phyloP scores from a whole-genome alignment of 306 rosid genomes.

The Gastrolobium villosum region DNA sequence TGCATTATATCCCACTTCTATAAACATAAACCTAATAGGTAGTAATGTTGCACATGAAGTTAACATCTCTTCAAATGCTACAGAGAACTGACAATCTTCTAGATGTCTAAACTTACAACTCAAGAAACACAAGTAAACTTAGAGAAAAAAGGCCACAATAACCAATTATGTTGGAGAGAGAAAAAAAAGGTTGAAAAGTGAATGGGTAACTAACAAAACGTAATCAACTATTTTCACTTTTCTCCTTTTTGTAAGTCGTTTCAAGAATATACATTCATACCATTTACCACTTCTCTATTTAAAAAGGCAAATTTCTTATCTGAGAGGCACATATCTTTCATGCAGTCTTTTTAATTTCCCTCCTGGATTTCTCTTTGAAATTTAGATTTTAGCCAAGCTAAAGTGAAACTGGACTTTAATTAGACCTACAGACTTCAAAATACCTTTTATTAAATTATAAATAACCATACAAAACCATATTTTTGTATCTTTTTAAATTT shows the following conservation, averaged over 20 bases:
- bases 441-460: neutral
- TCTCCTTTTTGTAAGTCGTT: neutral
- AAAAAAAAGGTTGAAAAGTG: neutral
- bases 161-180: neutral
- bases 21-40: neutral
- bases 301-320: neutral
- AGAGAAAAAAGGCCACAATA: slow-evolving; percentile 1
- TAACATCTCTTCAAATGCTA: slow-evolving; percentile 8
- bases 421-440: neutral
- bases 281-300: neutral
- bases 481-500: neutral
- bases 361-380: neutral
- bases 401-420: neutral
- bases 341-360: slow-evolving; percentile 4
- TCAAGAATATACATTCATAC: neutral
- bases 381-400: neutral
- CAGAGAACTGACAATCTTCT: neutral
- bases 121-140: neutral
- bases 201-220: neutral
- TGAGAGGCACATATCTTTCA: slow-evolving; percentile 8
- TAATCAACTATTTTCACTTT: neutral
- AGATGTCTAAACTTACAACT: slow-evolving; percentile 9
- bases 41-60: neutral
- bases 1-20: slow-evolving; percentile 7
- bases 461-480: slow-evolving; percentile 20